A percentile compares a stretch with the other conserved stretches of the same genome.
Conservation (phyloP, 2,329 filamentous ascomycete species). For the Nemania serpens region DNA sequence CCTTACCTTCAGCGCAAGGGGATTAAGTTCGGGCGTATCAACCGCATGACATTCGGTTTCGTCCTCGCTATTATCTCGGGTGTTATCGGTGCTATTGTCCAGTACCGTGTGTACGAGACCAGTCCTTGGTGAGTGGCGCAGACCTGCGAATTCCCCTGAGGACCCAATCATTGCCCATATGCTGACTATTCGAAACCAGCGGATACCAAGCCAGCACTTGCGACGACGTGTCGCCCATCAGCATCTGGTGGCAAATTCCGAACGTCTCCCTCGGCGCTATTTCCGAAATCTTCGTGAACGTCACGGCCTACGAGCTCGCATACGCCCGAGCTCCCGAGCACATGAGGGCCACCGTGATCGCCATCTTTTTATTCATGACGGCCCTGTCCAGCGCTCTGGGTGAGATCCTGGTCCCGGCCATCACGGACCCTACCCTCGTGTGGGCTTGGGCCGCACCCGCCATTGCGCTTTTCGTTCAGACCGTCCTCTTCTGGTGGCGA, state of each 20-base stretch:
- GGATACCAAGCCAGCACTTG: constrained; percentile 52
- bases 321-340: constrained; percentile 69
- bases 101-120: constrained; percentile 62
- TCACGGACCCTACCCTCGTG: constrained; percentile 49
- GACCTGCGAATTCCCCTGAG: not conserved
- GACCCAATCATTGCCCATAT: not conserved
- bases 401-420: constrained; percentile 49
- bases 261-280: constrained; percentile 57
- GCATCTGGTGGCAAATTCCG: constrained; percentile 57
- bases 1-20: constrained; percentile 56
- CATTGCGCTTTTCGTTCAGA: constrained; percentile 53
- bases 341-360: constrained; percentile 65
- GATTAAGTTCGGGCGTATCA: constrained; percentile 63
- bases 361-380: constrained; percentile 61
- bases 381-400: constrained; percentile 59
- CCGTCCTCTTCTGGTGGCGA: constrained; percentile 52
- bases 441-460: constrained; percentile 47
- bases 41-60: constrained; percentile 63
- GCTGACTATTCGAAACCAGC: constrained; percentile 23
- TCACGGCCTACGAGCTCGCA: constrained; percentile 69
- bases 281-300: constrained; percentile 63
- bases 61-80: constrained; percentile 54
- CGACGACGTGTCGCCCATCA: constrained; percentile 47
- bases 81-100: constrained; percentile 59
- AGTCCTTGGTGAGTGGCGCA: constrained; percentile 54